Evolutionary conservation across 2,329 filamentous ascomycete species (phyloP).

Genomic region (Nemania abortiva): DNA sequence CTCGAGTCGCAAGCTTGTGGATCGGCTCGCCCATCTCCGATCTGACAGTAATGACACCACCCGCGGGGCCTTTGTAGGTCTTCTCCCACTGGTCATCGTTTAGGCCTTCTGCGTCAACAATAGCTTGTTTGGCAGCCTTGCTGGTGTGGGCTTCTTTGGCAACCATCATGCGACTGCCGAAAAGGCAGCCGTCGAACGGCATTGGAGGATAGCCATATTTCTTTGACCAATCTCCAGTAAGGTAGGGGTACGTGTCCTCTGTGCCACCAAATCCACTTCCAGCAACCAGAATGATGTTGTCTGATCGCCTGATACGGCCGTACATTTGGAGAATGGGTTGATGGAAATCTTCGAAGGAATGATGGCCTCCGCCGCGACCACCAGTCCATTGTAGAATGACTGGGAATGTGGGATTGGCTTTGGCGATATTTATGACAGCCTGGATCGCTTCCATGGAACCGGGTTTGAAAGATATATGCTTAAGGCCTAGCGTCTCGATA

Average conservation of each 20-base stretch:
- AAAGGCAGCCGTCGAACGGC: conserved; percentile 93
- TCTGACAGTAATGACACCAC: conserved; percentile 94
- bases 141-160: conserved; percentile 93
- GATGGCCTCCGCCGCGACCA: conserved; percentile 91
- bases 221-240: conserved; percentile 89
- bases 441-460: conserved; percentile 91
- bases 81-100: conserved; percentile 89
- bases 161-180: conserved; percentile 95
- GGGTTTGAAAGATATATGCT: conserved; percentile 95
- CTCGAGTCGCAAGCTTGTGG: conserved; percentile 96
- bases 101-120: conserved; percentile 85
- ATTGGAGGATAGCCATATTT: conserved; percentile 89
- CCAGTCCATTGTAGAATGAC: conserved; percentile 95
- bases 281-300: conserved; percentile 89
- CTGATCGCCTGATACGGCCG: conserved; percentile 82
- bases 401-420: conserved; percentile 94
- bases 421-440: conserved; percentile 90
- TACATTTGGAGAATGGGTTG: conserved; percentile 93
- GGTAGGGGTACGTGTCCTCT: conserved; percentile 91
- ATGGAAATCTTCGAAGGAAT: conserved; percentile 96
- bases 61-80: conserved; percentile 90
- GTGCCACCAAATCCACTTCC: conserved; percentile 92
- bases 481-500: conserved; percentile 90
- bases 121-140: conserved; percentile 87
- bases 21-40: conserved; percentile 99